These are phyloP conservation scores for Rhizopogon roseolus DNA, from an alignment of 768 basidiomycete genomes.

Conservation along the genomic window DNA sequence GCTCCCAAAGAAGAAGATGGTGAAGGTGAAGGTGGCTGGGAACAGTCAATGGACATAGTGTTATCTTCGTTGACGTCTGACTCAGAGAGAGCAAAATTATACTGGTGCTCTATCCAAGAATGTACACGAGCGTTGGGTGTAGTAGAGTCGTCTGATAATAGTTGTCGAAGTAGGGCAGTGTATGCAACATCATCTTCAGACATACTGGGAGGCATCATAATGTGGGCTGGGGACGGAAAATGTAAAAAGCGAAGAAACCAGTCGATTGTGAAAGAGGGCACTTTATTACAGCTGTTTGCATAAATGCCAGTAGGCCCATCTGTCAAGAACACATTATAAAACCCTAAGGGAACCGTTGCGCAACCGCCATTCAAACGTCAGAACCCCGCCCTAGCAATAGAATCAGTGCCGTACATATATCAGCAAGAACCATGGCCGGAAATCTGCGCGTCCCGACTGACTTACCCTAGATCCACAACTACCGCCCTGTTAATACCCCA, in stretches of 20 bases:
- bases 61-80: constrained; percentile 7
- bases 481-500: no score
- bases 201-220: constrained; percentile 11
- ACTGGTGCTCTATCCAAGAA: constrained; percentile 32
- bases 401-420: no score
- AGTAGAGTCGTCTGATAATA: constrained; percentile 16
- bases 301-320: no score
- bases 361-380: no score
- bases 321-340: no score
- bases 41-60: neutral
- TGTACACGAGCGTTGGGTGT: constrained; percentile 26
- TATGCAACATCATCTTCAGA: constrained; percentile 27
- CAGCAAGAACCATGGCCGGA: no score
- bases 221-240: neutral
- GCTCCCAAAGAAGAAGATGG: constrained; percentile 27
- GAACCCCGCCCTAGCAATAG: no score
- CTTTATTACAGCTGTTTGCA: no score
- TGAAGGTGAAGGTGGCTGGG: constrained; percentile 18
- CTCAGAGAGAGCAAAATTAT: constrained; percentile 29
- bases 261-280: neutral
- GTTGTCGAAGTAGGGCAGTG: constrained; percentile 22
- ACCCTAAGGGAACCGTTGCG: no score
- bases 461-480: no score
- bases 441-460: no score
- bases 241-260: neutral